These are phyloP conservation scores for Alternaria triticimaculans DNA, from an alignment of 2,329 filamentous ascomycete genomes.

Conservation along the genomic window DNA sequence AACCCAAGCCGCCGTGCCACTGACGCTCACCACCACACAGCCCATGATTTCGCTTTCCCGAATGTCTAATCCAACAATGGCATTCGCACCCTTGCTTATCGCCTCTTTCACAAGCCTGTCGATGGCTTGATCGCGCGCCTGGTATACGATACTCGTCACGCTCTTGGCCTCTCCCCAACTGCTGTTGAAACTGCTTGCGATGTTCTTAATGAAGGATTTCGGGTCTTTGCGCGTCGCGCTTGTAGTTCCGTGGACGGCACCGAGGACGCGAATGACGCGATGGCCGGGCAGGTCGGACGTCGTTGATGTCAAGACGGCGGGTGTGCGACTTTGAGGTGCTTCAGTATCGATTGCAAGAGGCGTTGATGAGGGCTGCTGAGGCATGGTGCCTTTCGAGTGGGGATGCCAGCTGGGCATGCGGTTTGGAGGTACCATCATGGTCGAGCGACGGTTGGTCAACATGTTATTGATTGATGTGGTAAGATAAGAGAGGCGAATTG, in stretches of 20 bases:
- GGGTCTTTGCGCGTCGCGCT: conserved; percentile 43
- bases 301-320: conserved; percentile 39
- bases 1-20: conserved; percentile 43
- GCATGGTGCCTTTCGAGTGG: conserved; percentile 22
- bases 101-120: conserved; percentile 45
- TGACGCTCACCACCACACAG: conserved; percentile 42
- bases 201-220: conserved; percentile 43
- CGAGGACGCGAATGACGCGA: conserved; percentile 33
- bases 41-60: conserved; percentile 43
- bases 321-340: conserved; percentile 33
- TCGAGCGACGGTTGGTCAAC: conserved; percentile 47
- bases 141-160: conserved; percentile 41
- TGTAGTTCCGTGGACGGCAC: conserved; percentile 42
- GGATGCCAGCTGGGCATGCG: conserved; percentile 36
- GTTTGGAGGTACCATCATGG: conserved; percentile 39
- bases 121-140: conserved; percentile 43
- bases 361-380: conserved; percentile 10
- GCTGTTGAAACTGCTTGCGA: conserved; percentile 24
- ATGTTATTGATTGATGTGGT: conserved; percentile 20
- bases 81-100: conserved; percentile 41
- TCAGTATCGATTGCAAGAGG: conserved; percentile 30
- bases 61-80: conserved; percentile 38
- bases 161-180: conserved; percentile 41
- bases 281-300: conserved; percentile 37
- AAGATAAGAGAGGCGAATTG: background rate